Evolutionary conservation across 306 rosid species (phyloP).

Genomic region (Quercus parvula): DNA sequence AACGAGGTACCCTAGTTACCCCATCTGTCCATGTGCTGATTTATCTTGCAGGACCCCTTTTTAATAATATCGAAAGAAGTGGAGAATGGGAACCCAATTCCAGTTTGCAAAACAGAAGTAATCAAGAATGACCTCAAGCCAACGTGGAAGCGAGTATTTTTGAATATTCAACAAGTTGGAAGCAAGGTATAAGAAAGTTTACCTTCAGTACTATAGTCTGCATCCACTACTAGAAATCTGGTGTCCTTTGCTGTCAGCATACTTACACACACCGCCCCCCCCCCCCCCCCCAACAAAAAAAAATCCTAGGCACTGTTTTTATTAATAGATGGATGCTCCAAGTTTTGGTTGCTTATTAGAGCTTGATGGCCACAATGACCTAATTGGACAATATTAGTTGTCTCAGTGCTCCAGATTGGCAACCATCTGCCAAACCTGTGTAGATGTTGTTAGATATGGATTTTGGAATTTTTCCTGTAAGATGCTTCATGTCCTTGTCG

Average conservation of each 20-base stretch:
- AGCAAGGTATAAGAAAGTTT: conserved; percentile 64
- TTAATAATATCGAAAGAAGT: conserved; percentile 69
- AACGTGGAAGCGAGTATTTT: conserved; percentile 73
- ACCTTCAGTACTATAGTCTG: background rate
- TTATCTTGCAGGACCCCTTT: conserved; percentile 80
- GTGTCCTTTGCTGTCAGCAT: background rate
- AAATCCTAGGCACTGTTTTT: background rate
- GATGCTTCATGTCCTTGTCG: background rate
- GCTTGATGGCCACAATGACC: background rate
- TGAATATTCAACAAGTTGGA: conserved; percentile 94
- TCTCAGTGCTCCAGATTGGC: background rate
- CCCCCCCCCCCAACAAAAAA: no score
- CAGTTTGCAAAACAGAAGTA: conserved; percentile 94
- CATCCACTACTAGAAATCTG: conserved; percentile 6
- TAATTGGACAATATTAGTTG: background rate
- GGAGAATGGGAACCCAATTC: conserved; percentile 69
- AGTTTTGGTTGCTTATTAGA: conserved; percentile 12
- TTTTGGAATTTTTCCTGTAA: conserved; percentile 12
- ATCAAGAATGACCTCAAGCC: conserved; percentile 86
- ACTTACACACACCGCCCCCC: no score
- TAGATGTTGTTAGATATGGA: conserved; percentile 5
- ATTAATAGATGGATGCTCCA: conserved; percentile 6
- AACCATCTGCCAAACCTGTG: background rate
- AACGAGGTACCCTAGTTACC: conserved; percentile 10
- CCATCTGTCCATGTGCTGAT: conserved; percentile 19